A percentile compares a stretch with the other conserved stretches of the same genome.
Evolutionary conservation across 2,329 filamentous ascomycete genomes (phyloP).

Genomic region (Talaromyces sp.): DNA sequence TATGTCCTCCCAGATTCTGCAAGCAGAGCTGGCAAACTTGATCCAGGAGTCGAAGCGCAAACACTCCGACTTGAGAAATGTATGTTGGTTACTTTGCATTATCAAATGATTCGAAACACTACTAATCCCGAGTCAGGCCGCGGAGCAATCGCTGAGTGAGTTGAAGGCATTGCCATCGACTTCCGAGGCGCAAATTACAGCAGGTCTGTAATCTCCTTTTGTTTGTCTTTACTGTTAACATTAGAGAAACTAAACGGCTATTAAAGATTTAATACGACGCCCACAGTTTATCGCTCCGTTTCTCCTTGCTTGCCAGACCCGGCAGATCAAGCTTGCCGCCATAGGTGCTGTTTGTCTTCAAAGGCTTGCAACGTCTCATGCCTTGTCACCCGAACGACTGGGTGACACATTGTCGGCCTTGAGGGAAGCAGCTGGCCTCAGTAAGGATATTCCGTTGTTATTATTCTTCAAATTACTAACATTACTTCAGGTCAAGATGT

Average conservation of each 20-base stretch:
- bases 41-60: constrained; percentile 95
- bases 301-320: constrained; percentile 83
- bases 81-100: constrained; percentile 13
- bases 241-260: constrained; percentile 2
- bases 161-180: constrained; percentile 69
- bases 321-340: constrained; percentile 81
- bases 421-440: constrained; percentile 67
- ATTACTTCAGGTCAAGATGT: constrained; percentile 64
- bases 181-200: constrained; percentile 69
- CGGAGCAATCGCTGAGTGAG: constrained; percentile 88
- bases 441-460: constrained; percentile 41
- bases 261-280: constrained; percentile 70
- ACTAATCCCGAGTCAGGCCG: constrained; percentile 53
- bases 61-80: constrained; percentile 79
- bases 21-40: constrained; percentile 80
- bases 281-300: constrained; percentile 88
- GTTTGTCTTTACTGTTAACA: neutral
- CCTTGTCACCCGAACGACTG: constrained; percentile 70
- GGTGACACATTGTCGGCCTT: constrained; percentile 84
- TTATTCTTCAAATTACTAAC: constrained; percentile 16
- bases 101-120: constrained; percentile 14
- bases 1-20: constrained; percentile 91
- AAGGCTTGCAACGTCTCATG: constrained; percentile 74
- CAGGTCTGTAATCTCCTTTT: constrained; percentile 45
- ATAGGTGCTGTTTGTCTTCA: constrained; percentile 87